Conservation (phyloP, 495 filamentous ascomycete species). For the Schizothecium vesticola region DNA sequence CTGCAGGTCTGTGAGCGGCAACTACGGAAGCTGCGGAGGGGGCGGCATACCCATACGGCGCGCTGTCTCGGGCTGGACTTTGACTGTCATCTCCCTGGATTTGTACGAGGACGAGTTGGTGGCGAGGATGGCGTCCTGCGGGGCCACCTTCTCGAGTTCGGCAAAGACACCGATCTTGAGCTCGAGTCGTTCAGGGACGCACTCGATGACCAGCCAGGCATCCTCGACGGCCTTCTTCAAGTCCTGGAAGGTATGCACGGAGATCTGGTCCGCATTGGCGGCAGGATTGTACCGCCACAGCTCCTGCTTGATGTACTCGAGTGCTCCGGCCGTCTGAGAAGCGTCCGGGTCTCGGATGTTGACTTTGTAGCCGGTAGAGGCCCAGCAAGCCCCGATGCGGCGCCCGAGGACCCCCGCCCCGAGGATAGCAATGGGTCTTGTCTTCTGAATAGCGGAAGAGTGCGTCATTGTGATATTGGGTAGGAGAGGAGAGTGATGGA, state of each 20-base stretch:
- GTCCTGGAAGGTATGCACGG: constrained; percentile 27
- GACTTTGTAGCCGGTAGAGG: constrained; percentile 28
- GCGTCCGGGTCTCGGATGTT: constrained; percentile 26
- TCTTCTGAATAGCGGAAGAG: constrained; percentile 10
- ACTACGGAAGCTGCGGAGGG: background rate
- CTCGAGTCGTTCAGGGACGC: constrained; percentile 48
- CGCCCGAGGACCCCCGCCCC: constrained; percentile 28
- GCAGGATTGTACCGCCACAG: constrained; percentile 18
- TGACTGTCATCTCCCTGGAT: constrained; percentile 41
- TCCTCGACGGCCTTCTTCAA: constrained; percentile 37
- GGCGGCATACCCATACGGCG: constrained; percentile 21
- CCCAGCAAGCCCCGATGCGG: constrained; percentile 26
- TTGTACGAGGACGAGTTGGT: constrained; percentile 50
- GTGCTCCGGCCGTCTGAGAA: constrained; percentile 21
- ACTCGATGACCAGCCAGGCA: constrained; percentile 50
- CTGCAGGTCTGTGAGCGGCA: background rate
- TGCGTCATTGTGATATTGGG: constrained; percentile 9
- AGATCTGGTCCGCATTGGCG: constrained; percentile 9
- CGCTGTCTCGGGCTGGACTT: constrained; percentile 31
- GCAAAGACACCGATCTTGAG: constrained; percentile 48
- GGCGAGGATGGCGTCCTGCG: constrained; percentile 43
- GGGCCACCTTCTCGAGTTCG: constrained; percentile 38
- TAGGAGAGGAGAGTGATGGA: background rate
- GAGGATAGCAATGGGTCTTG: constrained; percentile 17
- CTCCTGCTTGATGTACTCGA: constrained; percentile 21